phyloP scores from a whole-genome alignment of 179 eudicot genomes.

The Heliamphora pulchella region DNA sequence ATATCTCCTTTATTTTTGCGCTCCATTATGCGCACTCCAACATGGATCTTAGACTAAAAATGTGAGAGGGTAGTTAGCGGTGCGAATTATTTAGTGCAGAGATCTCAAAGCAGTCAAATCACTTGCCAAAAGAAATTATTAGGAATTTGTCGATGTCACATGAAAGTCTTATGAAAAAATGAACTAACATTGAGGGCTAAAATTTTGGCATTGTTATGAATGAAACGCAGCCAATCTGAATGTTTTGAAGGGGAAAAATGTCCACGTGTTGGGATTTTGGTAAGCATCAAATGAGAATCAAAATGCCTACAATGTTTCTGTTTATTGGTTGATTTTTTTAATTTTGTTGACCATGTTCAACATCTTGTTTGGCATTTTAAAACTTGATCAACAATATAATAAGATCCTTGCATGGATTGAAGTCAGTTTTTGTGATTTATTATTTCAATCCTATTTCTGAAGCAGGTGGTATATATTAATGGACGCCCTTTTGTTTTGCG shows the following conservation, averaged over 20 bases:
- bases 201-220: not conserved
- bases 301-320: not conserved
- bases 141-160: not conserved
- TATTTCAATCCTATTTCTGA: conserved; percentile 11
- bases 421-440: not conserved
- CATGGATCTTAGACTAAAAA: not conserved
- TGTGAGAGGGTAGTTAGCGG: not conserved
- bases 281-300: not conserved
- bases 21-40: not conserved
- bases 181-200: not conserved
- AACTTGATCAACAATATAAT: conserved; percentile 5
- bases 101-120: not conserved
- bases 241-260: not conserved
- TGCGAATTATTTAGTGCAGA: not conserved
- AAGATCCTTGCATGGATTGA: not conserved
- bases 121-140: not conserved
- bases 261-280: not conserved
- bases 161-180: not conserved
- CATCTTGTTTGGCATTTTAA: not conserved
- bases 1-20: too few species aligned
- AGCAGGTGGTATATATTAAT: conserved; percentile 86
- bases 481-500: conserved; percentile 98
- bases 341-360: not conserved
- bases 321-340: not conserved
- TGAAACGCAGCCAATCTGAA: conserved; percentile 4